Conservation (phyloP, 2,329 filamentous ascomycete genomes). For the Orbilia blumenaviensis region DNA sequence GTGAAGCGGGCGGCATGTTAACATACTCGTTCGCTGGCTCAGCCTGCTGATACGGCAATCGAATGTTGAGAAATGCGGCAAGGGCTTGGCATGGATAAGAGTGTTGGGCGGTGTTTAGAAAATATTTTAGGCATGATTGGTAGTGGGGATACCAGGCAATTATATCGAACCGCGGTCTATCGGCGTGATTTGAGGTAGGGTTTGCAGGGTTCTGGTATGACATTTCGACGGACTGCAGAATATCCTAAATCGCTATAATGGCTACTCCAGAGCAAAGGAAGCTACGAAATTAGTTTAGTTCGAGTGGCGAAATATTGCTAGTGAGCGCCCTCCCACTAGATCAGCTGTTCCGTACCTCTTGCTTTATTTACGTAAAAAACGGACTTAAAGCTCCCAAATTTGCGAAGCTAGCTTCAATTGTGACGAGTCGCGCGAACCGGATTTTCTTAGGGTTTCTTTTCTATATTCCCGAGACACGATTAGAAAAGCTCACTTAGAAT, state of each 20-base stretch:
- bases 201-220: constrained; percentile 34
- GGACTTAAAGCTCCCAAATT: background rate
- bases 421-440: background rate
- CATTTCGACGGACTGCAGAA: constrained; percentile 6
- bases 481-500: background rate
- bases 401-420: background rate
- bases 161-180: constrained; percentile 71
- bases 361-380: background rate
- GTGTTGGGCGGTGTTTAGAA: constrained; percentile 89
- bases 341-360: background rate
- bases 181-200: constrained; percentile 16
- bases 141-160: constrained; percentile 94
- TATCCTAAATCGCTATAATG: background rate
- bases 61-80: constrained; percentile 90
- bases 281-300: background rate
- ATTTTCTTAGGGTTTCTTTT: background rate
- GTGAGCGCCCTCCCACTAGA: background rate
- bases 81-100: constrained; percentile 83
- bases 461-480: background rate
- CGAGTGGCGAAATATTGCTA: background rate
- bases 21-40: constrained; percentile 50
- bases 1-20: constrained; percentile 48
- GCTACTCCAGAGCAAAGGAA: background rate
- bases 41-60: constrained; percentile 80
- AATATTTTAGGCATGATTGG: constrained; percentile 88